Conservation (phyloP, 208 protist species). For the Crithidia thermophila region DNA sequence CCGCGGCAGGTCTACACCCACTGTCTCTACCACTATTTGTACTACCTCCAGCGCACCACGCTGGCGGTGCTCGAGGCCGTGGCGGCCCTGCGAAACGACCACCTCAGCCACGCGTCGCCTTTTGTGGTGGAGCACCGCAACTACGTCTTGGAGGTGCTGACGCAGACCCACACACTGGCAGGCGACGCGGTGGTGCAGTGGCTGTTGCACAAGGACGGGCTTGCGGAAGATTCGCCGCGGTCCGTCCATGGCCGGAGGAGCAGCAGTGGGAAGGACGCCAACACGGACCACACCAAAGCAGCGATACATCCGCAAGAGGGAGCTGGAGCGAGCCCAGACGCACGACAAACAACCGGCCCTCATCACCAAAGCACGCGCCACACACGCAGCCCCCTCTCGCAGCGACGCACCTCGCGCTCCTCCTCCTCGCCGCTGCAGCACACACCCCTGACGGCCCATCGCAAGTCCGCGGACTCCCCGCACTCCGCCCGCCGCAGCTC, state of each 20-base stretch:
- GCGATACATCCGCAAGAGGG: no score
- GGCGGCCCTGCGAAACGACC: conserved; percentile 15
- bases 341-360: no score
- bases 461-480: neutral
- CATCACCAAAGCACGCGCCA: no score
- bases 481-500: neutral
- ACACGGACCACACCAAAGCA: neutral
- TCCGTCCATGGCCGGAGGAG: no score
- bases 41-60: conserved; percentile 38
- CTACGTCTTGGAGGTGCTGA: conserved; percentile 45
- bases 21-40: conserved; percentile 45
- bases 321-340: no score
- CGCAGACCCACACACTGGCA: conserved; percentile 35
- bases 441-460: neutral
- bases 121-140: conserved; percentile 47
- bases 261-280: no score
- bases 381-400: neutral
- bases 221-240: neutral
- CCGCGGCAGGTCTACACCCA: conserved; percentile 27
- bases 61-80: conserved; percentile 44
- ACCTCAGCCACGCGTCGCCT: conserved; percentile 29
- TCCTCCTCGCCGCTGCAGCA: neutral
- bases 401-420: neutral
- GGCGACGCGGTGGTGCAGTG: conserved; percentile 21
- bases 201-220: conserved; percentile 12